Conservation (phyloP, 495 filamentous ascomycete genomes). For the Aspergillus homomorphus region DNA sequence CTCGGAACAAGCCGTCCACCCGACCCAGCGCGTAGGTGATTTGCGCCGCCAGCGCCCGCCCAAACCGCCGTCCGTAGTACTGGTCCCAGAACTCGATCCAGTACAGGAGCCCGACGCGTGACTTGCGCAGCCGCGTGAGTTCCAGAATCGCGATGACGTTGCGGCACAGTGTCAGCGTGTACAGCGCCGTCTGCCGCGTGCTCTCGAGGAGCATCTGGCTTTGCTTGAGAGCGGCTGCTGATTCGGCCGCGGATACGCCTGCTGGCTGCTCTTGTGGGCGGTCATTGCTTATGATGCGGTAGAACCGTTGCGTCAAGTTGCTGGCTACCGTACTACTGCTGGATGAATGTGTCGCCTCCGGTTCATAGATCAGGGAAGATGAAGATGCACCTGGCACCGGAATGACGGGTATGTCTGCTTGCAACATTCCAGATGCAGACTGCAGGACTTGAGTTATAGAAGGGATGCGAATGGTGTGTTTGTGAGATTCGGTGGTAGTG, state of each 20-base stretch:
- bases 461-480: too few relatives aligned
- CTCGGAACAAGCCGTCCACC: slow-evolving; percentile 23
- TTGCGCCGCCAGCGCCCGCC: slow-evolving; percentile 7
- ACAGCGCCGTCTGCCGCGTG: slow-evolving; percentile 17
- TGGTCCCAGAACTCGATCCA: slow-evolving; percentile 27
- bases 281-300: slow-evolving; percentile 4
- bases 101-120: slow-evolving; percentile 20
- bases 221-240: neutral
- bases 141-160: slow-evolving; percentile 24
- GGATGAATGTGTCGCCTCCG: slow-evolving; percentile 3
- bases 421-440: slow-evolving; percentile 9
- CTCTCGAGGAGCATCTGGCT: slow-evolving; percentile 9
- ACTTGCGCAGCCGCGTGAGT: slow-evolving; percentile 25
- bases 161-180: slow-evolving; percentile 23
- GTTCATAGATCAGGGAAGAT: slow-evolving; percentile 5
- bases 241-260: neutral
- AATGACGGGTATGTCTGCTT: neutral
- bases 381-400: neutral
- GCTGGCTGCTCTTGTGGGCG: neutral
- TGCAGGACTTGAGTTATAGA: neutral
- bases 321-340: too few relatives aligned
- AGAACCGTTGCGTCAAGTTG: slow-evolving; percentile 14
- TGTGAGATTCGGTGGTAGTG: neutral
- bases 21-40: slow-evolving; percentile 14
- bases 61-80: slow-evolving; percentile 19